A percentile compares a stretch with the other conserved stretches of the same genome.
Evolutionary conservation across 176 grass and related monocot genomes (phyloP).

Genomic region (Oryza australiensis): DNA sequence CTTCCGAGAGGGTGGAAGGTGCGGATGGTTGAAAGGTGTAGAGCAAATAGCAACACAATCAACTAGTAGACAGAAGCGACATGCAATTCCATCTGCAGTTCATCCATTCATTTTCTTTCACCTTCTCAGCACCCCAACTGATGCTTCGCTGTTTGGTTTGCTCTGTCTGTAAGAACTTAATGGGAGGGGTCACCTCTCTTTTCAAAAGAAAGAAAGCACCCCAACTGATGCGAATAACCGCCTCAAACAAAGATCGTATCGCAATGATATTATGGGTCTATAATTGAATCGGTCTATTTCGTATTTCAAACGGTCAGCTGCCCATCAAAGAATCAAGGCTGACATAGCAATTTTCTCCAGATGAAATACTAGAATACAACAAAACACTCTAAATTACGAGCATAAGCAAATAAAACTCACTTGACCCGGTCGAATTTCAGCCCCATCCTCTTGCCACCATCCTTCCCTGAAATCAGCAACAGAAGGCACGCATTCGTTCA

Average conservation of each 20-base stretch:
- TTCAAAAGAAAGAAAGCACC: too few species aligned
- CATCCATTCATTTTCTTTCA: neutral
- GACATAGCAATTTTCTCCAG: neutral
- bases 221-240: neutral
- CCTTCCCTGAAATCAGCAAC: constrained; percentile 53
- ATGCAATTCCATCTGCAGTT: neutral
- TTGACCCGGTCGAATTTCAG: constrained; percentile 89
- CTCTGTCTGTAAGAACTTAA: too few species aligned
- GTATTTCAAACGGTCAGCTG: neutral
- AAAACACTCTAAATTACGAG: neutral
- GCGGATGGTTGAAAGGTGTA: neutral
- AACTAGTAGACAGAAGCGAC: neutral
- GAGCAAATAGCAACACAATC: neutral
- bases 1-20: neutral
- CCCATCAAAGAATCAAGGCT: neutral
- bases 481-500: neutral
- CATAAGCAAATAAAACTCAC: constrained; percentile 35
- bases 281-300: neutral
- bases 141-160: too few species aligned
- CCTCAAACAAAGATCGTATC: neutral
- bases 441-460: constrained; percentile 88
- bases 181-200: too few species aligned
- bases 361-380: neutral
- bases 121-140: neutral
- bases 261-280: neutral